Evolutionary conservation across 306 rosid genomes (phyloP).

Genomic region (Rubus idaeus): DNA sequence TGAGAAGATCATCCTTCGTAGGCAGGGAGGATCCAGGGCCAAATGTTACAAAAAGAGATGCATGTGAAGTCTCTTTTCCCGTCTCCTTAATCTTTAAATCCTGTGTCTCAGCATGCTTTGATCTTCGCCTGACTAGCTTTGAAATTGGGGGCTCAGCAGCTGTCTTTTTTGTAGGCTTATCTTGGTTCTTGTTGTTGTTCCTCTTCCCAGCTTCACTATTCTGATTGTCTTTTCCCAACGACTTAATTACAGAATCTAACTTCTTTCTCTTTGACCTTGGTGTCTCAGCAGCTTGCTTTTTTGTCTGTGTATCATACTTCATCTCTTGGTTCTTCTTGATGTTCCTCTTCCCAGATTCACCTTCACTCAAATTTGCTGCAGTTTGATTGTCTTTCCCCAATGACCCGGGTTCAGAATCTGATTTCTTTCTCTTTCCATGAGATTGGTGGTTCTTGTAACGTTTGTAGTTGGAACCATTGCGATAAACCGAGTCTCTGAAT

Average conservation of each 20-base stretch:
- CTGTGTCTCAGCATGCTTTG: slow-evolving; percentile 10
- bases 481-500: slow-evolving; percentile 57
- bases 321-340: slow-evolving; percentile 29
- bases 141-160: slow-evolving; percentile 11
- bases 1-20: slow-evolving; percentile 57
- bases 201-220: slow-evolving; percentile 28
- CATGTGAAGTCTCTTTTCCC: slow-evolving; percentile 26
- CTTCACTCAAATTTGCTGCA: slow-evolving; percentile 17
- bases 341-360: slow-evolving; percentile 34
- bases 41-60: slow-evolving; percentile 53
- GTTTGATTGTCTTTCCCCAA: slow-evolving; percentile 28
- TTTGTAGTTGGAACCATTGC: slow-evolving; percentile 40
- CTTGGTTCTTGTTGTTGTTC: slow-evolving; percentile 34
- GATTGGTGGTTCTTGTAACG: slow-evolving; percentile 32
- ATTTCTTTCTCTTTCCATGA: slow-evolving; percentile 55
- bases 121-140: neutral
- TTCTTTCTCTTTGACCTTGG: slow-evolving; percentile 49
- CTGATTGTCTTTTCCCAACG: slow-evolving; percentile 29
- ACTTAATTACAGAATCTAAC: slow-evolving; percentile 34
- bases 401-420: slow-evolving; percentile 34
- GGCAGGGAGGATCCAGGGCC: slow-evolving; percentile 60
- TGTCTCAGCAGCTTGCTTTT: slow-evolving; percentile 22
- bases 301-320: slow-evolving; percentile 13
- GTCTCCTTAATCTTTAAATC: slow-evolving; percentile 30
- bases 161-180: slow-evolving; percentile 8